Percentiles rank a stretch among this genome's conserved stretches.
These are phyloP conservation scores for Tetracladium marchalianum DNA, from an alignment of 495 filamentous ascomycete genomes.

Conservation along the genomic window DNA sequence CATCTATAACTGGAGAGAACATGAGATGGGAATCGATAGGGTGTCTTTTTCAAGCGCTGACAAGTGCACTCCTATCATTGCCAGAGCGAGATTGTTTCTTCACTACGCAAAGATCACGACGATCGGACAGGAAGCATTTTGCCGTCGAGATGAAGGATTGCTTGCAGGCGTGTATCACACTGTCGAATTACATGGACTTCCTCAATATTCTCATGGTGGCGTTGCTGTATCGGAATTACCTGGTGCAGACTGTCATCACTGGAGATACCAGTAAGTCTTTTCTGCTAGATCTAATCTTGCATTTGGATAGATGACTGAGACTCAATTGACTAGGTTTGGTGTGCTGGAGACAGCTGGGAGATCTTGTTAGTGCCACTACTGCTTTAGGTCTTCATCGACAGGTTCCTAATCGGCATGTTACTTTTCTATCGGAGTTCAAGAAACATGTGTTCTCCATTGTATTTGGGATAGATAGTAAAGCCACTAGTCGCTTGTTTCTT, in stretches of 20 bases:
- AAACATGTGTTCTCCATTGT: conserved; percentile 10
- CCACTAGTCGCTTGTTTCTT: too few species aligned
- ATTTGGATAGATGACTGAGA: neutral
- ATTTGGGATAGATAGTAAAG: conserved; percentile 8
- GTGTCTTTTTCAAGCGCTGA: conserved; percentile 7
- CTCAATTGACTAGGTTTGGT: conserved; percentile 8
- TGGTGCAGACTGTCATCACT: conserved; percentile 16
- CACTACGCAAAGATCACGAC: conserved; percentile 8
- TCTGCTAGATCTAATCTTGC: neutral
- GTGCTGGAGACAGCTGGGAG: conserved; percentile 17
- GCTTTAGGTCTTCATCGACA: conserved; percentile 19
- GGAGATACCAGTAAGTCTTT: conserved; percentile 19
- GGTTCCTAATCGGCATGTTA: conserved; percentile 1
- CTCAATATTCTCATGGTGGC: conserved; percentile 17
- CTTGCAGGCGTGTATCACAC: conserved; percentile 14
- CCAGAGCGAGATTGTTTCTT: conserved; percentile 19
- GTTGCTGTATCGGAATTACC: conserved; percentile 14
- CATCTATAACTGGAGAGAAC: conserved; percentile 11
- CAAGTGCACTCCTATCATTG: conserved; percentile 4
- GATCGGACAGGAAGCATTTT: conserved; percentile 10
- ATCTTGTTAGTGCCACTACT: conserved; percentile 13
- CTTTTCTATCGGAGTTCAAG: conserved; percentile 13
- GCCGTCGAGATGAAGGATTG: conserved; percentile 18
- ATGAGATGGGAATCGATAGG: conserved; percentile 20
- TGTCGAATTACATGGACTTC: conserved; percentile 18